Conservation (phyloP, 306 rosid species). For the Rosa lucieae region DNA sequence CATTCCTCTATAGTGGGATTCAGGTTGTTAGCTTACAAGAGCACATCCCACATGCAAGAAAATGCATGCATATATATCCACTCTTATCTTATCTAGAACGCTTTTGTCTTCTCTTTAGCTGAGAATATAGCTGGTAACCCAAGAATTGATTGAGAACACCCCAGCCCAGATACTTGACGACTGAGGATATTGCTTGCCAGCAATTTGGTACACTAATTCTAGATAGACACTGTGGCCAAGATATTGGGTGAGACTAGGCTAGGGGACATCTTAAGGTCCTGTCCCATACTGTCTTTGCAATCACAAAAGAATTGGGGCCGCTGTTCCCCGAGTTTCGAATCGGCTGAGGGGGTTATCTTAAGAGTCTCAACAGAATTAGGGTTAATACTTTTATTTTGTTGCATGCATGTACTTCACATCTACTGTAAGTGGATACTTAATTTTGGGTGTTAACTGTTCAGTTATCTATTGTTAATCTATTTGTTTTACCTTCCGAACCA, state of each 20-base stretch:
- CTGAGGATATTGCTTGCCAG: conserved; percentile 27
- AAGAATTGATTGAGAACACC: neutral
- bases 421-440: no score
- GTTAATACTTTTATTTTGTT: neutral
- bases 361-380: neutral
- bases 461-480: neutral
- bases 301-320: conserved; percentile 22
- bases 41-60: neutral
- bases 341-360: neutral
- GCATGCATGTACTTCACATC: neutral
- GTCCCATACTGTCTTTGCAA: conserved; percentile 42
- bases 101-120: neutral
- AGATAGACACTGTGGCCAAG: conserved; percentile 16
- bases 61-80: conserved; percentile 2
- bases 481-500: neutral
- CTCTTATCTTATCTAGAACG: conserved; percentile 32
- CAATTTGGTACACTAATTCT: conserved; percentile 23
- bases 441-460: neutral
- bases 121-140: conserved; percentile 7
- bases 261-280: conserved; percentile 27
- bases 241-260: conserved; percentile 16
- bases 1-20: neutral
- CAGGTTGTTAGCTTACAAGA: neutral
- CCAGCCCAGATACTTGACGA: neutral
- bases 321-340: conserved; percentile 7